phyloP scores from a whole-genome alignment of 805 yeast species.

The Peterozyma toletana region DNA sequence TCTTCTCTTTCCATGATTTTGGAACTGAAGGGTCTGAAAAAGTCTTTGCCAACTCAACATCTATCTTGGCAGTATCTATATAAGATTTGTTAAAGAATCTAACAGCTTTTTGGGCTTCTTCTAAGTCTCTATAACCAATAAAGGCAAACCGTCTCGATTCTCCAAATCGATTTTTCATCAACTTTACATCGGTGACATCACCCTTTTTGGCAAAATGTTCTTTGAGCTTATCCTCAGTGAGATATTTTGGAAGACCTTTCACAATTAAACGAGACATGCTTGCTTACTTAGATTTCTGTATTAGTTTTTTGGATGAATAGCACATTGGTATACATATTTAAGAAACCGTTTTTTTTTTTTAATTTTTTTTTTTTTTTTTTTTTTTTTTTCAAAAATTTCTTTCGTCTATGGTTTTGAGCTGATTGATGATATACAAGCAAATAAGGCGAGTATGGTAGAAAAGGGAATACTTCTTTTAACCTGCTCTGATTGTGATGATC shows the following conservation, averaged over 20 bases:
- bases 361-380: conserved; percentile 1
- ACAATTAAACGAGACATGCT: conserved; percentile 82
- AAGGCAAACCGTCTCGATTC: conserved; percentile 91
- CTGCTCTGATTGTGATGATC: too few relatives aligned
- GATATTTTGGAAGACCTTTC: conserved; percentile 77
- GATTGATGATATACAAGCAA: too few relatives aligned
- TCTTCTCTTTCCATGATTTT: conserved; percentile 49
- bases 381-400: not conserved
- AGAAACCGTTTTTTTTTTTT: not conserved
- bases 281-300: conserved; percentile 4
- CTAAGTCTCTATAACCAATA: conserved; percentile 69
- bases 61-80: conserved; percentile 74
- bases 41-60: conserved; percentile 77
- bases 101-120: conserved; percentile 76
- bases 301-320: not conserved
- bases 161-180: conserved; percentile 76
- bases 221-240: conserved; percentile 64
- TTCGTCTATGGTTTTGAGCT: too few relatives aligned
- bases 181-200: conserved; percentile 79
- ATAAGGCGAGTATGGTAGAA: too few relatives aligned
- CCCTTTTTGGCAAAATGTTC: conserved; percentile 56
- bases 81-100: conserved; percentile 69
- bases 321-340: not conserved
- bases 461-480: too few relatives aligned
- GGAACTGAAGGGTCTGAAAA: conserved; percentile 82